Evolutionary conservation across 148 eudicot genomes (phyloP).

Genomic region (Spergularia bocconei): DNA sequence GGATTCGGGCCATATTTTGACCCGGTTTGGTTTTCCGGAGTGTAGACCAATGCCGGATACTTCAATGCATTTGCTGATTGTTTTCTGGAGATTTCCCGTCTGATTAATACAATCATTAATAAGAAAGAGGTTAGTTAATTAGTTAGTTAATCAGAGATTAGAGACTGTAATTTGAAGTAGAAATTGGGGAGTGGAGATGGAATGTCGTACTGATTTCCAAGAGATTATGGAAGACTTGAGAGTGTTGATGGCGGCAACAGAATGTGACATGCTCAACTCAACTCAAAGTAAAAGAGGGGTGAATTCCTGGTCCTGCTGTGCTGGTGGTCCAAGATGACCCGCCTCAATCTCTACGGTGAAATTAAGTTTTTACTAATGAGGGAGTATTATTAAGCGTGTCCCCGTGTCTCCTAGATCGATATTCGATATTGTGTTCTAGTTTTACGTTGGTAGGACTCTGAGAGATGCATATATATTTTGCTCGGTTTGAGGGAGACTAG

Average conservation of each 20-base stretch:
- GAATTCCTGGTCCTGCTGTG: too few species aligned
- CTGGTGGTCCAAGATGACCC: too few species aligned
- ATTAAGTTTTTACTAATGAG: too few species aligned
- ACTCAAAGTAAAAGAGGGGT: too few species aligned
- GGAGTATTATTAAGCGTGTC: too few species aligned
- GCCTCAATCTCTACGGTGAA: too few species aligned
- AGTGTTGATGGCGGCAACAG: slow-evolving; percentile 22
- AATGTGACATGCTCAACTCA: too few species aligned
- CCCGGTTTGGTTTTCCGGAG: slow-evolving; percentile 51
- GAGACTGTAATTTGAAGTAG: background rate
- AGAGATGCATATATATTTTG: too few species aligned
- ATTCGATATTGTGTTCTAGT: too few species aligned
- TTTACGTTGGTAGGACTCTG: too few species aligned
- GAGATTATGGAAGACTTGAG: slow-evolving; percentile 51
- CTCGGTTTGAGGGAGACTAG: too few species aligned
- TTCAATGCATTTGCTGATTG: slow-evolving; percentile 49
- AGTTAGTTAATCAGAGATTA: background rate
- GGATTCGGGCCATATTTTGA: slow-evolving; percentile 57
- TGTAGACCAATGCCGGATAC: slow-evolving; percentile 65
- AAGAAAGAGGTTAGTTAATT: background rate
- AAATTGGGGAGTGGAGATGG: slow-evolving; percentile 21
- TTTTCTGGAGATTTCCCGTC: slow-evolving; percentile 77
- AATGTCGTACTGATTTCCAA: slow-evolving; percentile 62
- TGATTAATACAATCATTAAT: slow-evolving; percentile 14
- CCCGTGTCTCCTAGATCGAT: too few species aligned